Evolutionary conservation across 306 rosid genomes (phyloP), one percentile per base, ranked within the genome.

Genomic region (Astragalus membranaceus): DNA sequence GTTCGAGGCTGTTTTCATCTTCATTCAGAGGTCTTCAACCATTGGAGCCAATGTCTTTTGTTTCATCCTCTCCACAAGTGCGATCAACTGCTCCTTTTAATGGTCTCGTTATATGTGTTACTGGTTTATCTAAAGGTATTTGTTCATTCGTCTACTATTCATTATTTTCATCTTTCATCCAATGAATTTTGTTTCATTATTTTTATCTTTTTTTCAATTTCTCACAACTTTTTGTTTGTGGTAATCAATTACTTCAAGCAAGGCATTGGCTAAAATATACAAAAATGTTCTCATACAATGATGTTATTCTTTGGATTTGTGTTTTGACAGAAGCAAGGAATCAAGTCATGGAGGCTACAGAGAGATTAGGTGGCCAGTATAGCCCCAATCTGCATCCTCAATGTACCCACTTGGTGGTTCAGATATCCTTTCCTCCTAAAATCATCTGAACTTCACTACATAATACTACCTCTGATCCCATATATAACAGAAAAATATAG

Each of bases 321-420:
- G 65, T 59, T 76, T 79, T 82, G 60, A 82, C 96, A 95, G 99
- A 95, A 89, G 92, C 99, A 78, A 87, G 99, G 87, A 89, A 91
- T 74, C 99, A 95, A 80, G 99, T 95, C 57, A 87, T 75, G 95
- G 97, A 95, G 76, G 99, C 99, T 8, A 87, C 95, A 8, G 85
- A 83, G 82, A 86, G 91, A 82, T 86, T 95, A 74, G 91, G 97
- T 59, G 97, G 99, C 63, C 92, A 82, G 37, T 95, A 95, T 77
- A 91, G 99, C 85, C 87, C 97, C 57, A 83, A 86, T 76, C 83
- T 95, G 77, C 95, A 89, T 85, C 95, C 96, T 5, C 95, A 87
- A 62, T 95, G 99, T 81, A 91, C 97, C 65, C 99, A 95, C 86
- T 86, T 95, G 96, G 99, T 91, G 84, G 99, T 95, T 65, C 96